Evolutionary conservation across 495 filamentous ascomycete genomes (phyloP).

Genomic region (Annulohypoxylon stygium): DNA sequence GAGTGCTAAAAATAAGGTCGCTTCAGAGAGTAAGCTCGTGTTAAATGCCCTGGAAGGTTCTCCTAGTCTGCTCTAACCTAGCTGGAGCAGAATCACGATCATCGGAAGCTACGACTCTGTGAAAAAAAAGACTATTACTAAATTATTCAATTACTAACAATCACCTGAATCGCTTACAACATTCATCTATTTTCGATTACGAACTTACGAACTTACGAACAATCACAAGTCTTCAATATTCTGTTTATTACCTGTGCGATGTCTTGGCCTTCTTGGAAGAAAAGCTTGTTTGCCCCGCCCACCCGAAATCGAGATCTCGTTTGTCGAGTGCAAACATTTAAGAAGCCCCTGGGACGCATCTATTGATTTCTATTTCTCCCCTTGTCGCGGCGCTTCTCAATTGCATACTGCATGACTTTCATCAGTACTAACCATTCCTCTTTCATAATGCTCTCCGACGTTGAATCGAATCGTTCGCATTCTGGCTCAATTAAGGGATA

Average conservation of each 20-base stretch:
- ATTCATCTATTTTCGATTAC: constrained; percentile 23
- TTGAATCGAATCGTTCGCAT: not conserved
- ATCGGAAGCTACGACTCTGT: not conserved
- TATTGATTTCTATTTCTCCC: not conserved
- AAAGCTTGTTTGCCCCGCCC: not conserved
- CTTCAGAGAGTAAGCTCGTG: constrained; percentile 14
- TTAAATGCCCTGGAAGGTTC: not conserved
- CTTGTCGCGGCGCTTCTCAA: not conserved
- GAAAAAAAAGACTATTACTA: not conserved
- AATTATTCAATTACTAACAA: constrained; percentile 13
- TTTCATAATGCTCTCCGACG: not conserved
- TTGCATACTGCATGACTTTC: not conserved
- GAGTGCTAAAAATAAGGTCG: constrained; percentile 37
- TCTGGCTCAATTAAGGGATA: not conserved
- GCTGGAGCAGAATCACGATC: not conserved
- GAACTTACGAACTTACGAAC: constrained; percentile 25
- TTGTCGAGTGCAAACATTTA: not conserved
- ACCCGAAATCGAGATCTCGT: constrained; percentile 1
- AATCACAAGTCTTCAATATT: not conserved
- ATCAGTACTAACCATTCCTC: not conserved
- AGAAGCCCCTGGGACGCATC: not conserved
- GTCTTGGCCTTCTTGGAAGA: not conserved
- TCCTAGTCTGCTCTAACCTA: not conserved
- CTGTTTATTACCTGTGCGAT: not conserved
- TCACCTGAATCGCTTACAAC: constrained; percentile 13